Evolutionary conservation across 1,284 basidiomycete species (phyloP), one percentile per base, ranked within the genome.

Genomic region (Ceratobasidium sp.): DNA sequence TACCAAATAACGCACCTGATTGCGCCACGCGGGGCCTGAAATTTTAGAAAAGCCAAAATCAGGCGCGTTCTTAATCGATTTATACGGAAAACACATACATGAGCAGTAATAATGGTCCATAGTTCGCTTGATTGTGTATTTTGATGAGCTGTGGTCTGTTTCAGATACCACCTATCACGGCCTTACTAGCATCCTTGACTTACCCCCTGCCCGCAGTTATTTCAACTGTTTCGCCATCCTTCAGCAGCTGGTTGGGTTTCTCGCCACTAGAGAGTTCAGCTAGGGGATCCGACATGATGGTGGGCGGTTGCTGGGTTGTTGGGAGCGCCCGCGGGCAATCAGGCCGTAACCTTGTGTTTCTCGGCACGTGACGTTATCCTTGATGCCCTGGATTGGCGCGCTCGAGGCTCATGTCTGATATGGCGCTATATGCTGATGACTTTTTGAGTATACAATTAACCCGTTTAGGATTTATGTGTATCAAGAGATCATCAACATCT

Each of bases 1-100:
- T 33, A 46, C 5, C 5, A 20, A 50, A 13, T 13, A 33, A 46
- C 73, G 42, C 44, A 75, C 73, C 62, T 75, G 73, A 42, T 75
- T 75, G 40, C 73, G 62, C 73, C 73, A 75, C n/a, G 73, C 73
- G 17, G 73, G 73, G 56, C 73, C 73, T 75, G 56, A 33, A 20
- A n/a, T 33, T 17, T 15, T 20, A 26, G 33, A 54, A 52, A 74
- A 2, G 17, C 46, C 2, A n/a, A 44, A 13, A 23, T 40, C 12
- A 50, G 28, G 17, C 2, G 5, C 5, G 38, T n/a, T 42, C 6
- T n/a, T 23, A 20, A 50, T 48, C 20, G 12, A 12, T 0, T 44
- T 15, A 40, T 38, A 48, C 13, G 20, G 20, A 52, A 10, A 50
- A n/a, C 59, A 48, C 44, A 61, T 46, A 75, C 73, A 75, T 26